These are phyloP conservation scores for Penicillium sumatraense DNA, from an alignment of 2,329 filamentous ascomycete species.

Conservation along the genomic window DNA sequence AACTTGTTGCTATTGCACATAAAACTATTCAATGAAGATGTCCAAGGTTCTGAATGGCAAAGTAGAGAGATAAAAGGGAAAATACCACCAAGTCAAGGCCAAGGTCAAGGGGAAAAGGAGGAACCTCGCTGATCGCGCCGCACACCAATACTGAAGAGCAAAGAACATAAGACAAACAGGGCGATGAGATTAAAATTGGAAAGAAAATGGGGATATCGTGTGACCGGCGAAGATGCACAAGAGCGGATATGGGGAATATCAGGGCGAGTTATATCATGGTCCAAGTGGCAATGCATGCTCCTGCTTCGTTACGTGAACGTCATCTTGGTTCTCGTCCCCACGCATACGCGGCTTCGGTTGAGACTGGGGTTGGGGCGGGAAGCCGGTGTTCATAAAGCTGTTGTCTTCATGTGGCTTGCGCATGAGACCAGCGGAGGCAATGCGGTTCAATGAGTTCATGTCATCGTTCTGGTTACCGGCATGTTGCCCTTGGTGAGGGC, in stretches of 20 bases:
- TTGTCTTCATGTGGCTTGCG: constrained; percentile 48
- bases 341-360: constrained; percentile 33
- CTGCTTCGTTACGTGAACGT: constrained; percentile 18
- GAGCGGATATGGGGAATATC: not conserved
- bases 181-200: not conserved
- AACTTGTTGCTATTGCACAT: no score
- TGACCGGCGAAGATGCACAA: not conserved
- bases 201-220: not conserved
- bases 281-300: constrained; percentile 29
- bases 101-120: constrained; percentile 9
- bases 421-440: constrained; percentile 49
- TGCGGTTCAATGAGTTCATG: constrained; percentile 48
- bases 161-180: not conserved
- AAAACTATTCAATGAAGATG: not conserved
- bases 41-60: not conserved
- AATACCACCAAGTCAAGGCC: constrained; percentile 21
- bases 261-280: constrained; percentile 4
- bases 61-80: not conserved
- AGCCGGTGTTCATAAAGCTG: constrained; percentile 38
- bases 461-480: constrained; percentile 38
- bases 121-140: constrained; percentile 17
- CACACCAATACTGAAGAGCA: constrained; percentile 20
- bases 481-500: constrained; percentile 35
- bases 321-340: constrained; percentile 33
- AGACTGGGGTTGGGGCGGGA: constrained; percentile 24